Percentiles rank a stretch among this genome's conserved stretches.
Conservation (phyloP, 1,284 basidiomycete genomes). For the Cystobasidium slooffiae region DNA sequence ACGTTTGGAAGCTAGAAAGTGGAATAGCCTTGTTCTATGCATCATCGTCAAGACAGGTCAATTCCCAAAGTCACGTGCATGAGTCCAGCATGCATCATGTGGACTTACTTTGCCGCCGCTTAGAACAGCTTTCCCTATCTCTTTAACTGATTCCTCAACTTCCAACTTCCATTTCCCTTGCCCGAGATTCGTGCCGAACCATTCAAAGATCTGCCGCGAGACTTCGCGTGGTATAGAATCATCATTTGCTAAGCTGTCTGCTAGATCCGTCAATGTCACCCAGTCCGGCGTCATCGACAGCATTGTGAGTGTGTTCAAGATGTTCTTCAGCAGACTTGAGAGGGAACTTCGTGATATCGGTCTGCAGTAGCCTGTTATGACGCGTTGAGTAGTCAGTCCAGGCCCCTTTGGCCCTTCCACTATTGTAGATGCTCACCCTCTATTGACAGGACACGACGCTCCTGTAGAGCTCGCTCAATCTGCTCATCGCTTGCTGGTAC, state of each 20-base stretch:
- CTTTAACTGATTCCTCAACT: slow-evolving; percentile 1
- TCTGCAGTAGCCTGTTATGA: slow-evolving; percentile 21
- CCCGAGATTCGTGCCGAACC: slow-evolving; percentile 28
- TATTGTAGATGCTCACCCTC: slow-evolving; percentile 6
- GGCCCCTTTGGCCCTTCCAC: too few relatives aligned
- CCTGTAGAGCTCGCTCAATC: slow-evolving; percentile 18
- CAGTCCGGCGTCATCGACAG: slow-evolving; percentile 16
- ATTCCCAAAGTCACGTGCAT: slow-evolving; percentile 2
- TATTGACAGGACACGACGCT: slow-evolving; percentile 19
- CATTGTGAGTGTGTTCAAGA: slow-evolving; percentile 29
- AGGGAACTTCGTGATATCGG: slow-evolving; percentile 12
- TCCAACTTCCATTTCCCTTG: slow-evolving; percentile 23
- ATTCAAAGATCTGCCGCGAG: slow-evolving; percentile 25
- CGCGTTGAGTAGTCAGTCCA: neutral
- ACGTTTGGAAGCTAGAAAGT: neutral
- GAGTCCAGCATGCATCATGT: neutral
- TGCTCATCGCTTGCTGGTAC: slow-evolving; percentile 38
- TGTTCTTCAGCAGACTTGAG: slow-evolving; percentile 32
- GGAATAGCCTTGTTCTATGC: slow-evolving; percentile 22
- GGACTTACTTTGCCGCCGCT: slow-evolving; percentile 11
- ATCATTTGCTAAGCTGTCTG: slow-evolving; percentile 30
- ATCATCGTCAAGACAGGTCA: neutral
- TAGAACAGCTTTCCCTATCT: slow-evolving; percentile 26
- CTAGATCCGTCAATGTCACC: slow-evolving; percentile 20
- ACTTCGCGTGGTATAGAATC: slow-evolving; percentile 37